Conservation (phyloP, 805 yeast genomes). For the Candida peoriensis region DNA sequence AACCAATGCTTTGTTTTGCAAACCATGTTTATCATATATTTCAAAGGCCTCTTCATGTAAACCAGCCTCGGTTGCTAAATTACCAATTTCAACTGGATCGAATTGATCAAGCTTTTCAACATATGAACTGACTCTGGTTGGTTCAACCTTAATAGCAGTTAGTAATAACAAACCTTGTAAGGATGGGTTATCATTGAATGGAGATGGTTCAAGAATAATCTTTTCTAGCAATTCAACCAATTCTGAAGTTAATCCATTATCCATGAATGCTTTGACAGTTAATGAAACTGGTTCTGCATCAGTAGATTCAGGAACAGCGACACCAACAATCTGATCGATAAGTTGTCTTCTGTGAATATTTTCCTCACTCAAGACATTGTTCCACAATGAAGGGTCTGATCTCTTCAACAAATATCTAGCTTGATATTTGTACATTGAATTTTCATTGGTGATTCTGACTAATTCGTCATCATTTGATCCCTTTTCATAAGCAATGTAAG, state of each 20-base stretch:
- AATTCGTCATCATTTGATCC: constrained; percentile 90
- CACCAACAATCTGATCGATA: constrained; percentile 90
- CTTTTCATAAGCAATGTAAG: constrained; percentile 95
- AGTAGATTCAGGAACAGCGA: constrained; percentile 90
- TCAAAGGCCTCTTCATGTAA: constrained; percentile 92
- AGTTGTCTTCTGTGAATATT: constrained; percentile 86
- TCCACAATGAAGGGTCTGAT: constrained; percentile 84
- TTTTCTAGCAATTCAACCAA: constrained; percentile 92
- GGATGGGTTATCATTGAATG: constrained; percentile 92
- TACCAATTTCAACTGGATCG: constrained; percentile 92
- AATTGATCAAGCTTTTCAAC: constrained; percentile 86
- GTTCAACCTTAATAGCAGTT: constrained; percentile 95
- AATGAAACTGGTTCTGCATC: constrained; percentile 92
- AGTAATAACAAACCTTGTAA: constrained; percentile 88
- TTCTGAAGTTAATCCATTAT: constrained; percentile 87
- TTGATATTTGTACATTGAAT: constrained; percentile 97
- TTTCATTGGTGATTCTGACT: constrained; percentile 89
- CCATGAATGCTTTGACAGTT: constrained; percentile 95
- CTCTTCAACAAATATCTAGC: constrained; percentile 91
- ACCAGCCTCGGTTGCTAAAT: constrained; percentile 83
- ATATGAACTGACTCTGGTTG: constrained; percentile 74
- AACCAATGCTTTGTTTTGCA: constrained; percentile 72
- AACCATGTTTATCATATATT: constrained; percentile 80
- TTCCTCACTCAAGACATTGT: constrained; percentile 65
- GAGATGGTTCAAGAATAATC: constrained; percentile 94